These are phyloP conservation scores for Salix purpurea DNA, from an alignment of 345 rosid species.

Conservation along the genomic window DNA sequence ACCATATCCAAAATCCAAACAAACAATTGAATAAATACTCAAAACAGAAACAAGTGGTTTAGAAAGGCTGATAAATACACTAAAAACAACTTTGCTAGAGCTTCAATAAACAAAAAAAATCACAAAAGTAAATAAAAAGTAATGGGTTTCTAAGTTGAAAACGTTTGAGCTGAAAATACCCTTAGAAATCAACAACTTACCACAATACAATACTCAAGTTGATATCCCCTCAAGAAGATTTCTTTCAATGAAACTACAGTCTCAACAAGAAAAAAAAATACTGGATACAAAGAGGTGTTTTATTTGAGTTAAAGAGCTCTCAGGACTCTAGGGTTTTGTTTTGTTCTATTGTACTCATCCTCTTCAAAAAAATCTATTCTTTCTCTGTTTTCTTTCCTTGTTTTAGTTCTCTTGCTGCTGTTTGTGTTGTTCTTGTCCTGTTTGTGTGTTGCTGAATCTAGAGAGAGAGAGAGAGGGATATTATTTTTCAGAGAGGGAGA, in stretches of 20 bases:
- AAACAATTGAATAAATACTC: constrained; percentile 7
- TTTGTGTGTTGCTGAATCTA: constrained; percentile 53
- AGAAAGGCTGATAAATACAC: constrained; percentile 4
- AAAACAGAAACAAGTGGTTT: constrained; percentile 10
- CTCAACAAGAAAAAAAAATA: not conserved
- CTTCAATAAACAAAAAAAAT: constrained; percentile 27
- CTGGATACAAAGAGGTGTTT: not conserved
- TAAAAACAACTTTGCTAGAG: constrained; percentile 40
- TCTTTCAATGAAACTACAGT: constrained; percentile 6
- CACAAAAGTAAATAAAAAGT: constrained; percentile 11
- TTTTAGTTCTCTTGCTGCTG: not conserved
- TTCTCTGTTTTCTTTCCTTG: constrained; percentile 3
- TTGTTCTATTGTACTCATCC: not conserved
- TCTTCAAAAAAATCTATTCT: constrained; percentile 4
- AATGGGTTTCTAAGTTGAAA: constrained; percentile 16
- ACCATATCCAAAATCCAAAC: not conserved
- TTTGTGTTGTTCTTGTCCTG: constrained; percentile 26
- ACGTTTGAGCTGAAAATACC: constrained; percentile 20
- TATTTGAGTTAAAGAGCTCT: constrained; percentile 4
- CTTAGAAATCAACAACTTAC: constrained; percentile 18
- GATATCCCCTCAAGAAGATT: not conserved
- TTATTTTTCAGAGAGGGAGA: constrained; percentile 39
- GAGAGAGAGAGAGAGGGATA: constrained; percentile 23
- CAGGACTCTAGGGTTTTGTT: constrained; percentile 34
- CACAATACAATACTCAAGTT: constrained; percentile 5